Base-by-base conservation (phyloP, 129 eudicot species). In the Oenanthe sinensis region DNA sequence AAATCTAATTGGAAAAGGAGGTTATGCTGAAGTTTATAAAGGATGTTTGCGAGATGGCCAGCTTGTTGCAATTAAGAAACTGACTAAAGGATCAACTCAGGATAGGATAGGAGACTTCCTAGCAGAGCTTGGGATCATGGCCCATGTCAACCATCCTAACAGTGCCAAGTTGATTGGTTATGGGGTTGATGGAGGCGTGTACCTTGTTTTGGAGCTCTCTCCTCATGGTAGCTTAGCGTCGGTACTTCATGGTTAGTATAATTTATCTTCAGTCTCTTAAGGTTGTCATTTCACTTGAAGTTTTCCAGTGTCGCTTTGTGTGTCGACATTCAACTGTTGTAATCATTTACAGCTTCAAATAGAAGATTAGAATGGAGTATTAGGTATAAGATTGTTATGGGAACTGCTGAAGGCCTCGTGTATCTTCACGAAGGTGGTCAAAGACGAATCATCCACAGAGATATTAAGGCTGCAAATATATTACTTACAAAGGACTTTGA, bases 361-460 rank as follows among this genome's bases (percentile, higher is more conserved):
- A 86, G 83, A 82, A 88, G 84, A 79, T 63, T 95, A 48, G 79
- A 85, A 46, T 95, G 98, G 98, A 79, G 55, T 39, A 80, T 83
- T 48, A 84, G 98, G 87, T 95, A 89, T 77, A 91, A 95, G 82
- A 82, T 95, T 81, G 97, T 96, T 4, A n/a, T 91, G 71, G 98
- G 98, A 58, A 90, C 79, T 17, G 98, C 97, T 75, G 86, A 92
- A 75, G 98, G 98, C 74, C 85, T 95, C 75, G 79, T 90, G 75
- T 95, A 95, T 82, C 92, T 95, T 80, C 98, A 95, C 71, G 92
- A 91, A 78, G 97, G 96, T 75, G 89, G 98, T 85, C 96, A 89
- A 81, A 85, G 97, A 74, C 84, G 98, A 83, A 90, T 95, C 63
- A 90, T 95, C 78, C 98, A 95, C 76, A 84, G 98, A 82, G 98